Percentiles rank a stretch among this genome's conserved stretches.
phyloP scores from a whole-genome alignment of 2,329 filamentous ascomycete species.

The Alternaria triticimaculans region DNA sequence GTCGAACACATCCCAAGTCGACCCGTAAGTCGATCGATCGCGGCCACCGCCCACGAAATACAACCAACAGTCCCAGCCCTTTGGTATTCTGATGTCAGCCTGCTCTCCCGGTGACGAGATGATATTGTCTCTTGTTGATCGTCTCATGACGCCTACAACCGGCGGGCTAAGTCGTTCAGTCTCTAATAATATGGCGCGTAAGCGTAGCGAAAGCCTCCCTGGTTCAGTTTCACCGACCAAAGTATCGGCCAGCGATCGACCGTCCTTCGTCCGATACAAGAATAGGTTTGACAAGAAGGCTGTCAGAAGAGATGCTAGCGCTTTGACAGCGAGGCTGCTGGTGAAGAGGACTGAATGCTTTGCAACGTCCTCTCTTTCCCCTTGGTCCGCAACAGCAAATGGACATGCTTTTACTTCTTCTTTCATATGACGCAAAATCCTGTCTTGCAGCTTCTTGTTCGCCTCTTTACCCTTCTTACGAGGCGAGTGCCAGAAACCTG shows the following conservation, averaged over 20 bases:
- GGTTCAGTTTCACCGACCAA: not conserved
- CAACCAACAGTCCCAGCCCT: not conserved
- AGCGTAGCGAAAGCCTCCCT: not conserved
- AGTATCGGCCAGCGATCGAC: not conserved
- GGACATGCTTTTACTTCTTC: not conserved
- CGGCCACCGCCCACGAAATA: not conserved
- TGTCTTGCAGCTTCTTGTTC: not conserved
- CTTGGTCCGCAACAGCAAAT: not conserved
- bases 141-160: not conserved
- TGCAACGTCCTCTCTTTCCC: not conserved
- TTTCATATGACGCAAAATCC: not conserved
- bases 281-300: not conserved
- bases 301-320: not conserved
- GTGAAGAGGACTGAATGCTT: constrained; percentile 1
- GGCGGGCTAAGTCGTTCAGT: not conserved
- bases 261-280: not conserved
- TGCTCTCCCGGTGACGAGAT: not conserved
- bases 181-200: not conserved
- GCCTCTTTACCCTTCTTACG: not conserved
- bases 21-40: not conserved
- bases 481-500: constrained; percentile 1
- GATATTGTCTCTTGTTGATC: not conserved
- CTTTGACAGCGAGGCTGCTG: not conserved
- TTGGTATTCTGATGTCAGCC: not conserved
- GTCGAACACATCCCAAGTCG: not conserved